Conservation (phyloP, 176 grass and related monocot genomes). For the Raddia guianensis region DNA sequence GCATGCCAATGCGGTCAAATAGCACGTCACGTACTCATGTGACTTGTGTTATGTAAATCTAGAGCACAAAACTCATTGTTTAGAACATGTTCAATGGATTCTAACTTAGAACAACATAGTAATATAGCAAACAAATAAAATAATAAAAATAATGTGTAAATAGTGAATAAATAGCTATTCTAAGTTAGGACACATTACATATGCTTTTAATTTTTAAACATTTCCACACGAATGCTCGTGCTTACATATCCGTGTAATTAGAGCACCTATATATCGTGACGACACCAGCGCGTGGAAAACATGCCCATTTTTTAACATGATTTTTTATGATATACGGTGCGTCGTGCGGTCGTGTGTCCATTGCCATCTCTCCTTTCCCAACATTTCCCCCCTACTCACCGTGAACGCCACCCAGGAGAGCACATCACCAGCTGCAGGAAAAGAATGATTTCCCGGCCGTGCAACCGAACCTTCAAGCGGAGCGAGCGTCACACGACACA, state of each 20-base stretch:
- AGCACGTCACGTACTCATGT: not conserved
- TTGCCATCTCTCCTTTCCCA: too few species aligned
- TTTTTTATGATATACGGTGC: not conserved
- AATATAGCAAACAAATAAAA: too few species aligned
- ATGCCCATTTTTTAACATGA: not conserved
- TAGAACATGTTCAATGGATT: too few species aligned
- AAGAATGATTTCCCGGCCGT: not conserved
- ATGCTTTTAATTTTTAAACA: too few species aligned
- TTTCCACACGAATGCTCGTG: too few species aligned
- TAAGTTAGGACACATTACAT: too few species aligned
- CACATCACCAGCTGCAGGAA: not conserved
- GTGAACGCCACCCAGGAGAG: conserved; percentile 37
- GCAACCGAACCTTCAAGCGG: not conserved
- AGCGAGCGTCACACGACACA: not conserved
- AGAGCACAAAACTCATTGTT: not conserved
- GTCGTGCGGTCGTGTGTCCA: not conserved
- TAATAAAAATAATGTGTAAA: too few species aligned
- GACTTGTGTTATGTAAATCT: not conserved
- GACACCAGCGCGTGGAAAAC: not conserved
- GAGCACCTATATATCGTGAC: not conserved
- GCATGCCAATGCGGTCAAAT: not conserved
- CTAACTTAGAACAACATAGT: too few species aligned
- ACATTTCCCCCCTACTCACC: not conserved
- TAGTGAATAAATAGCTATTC: too few species aligned
- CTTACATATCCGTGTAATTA: not conserved